Conservation (phyloP, 441 rosid species). For the Hura crepitans region DNA sequence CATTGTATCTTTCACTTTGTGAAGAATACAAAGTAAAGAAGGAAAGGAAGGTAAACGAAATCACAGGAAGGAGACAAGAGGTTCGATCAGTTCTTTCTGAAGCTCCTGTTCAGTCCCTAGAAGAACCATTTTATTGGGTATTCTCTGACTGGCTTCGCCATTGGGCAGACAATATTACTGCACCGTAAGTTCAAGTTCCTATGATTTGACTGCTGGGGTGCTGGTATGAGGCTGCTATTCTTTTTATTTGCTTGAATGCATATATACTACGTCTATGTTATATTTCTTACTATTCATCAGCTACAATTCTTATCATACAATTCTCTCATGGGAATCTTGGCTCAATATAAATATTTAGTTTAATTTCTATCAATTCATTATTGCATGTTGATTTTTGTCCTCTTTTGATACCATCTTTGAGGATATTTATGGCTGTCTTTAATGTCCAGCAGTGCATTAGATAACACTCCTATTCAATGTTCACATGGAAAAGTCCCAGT, state of each 20-base stretch:
- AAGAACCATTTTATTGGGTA: slow-evolving; percentile 72
- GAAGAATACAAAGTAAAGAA: slow-evolving; percentile 54
- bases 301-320: slow-evolving; percentile 1
- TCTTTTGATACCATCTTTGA: neutral
- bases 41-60: slow-evolving; percentile 49
- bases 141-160: slow-evolving; percentile 88
- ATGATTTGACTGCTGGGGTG: slow-evolving; percentile 11
- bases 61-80: slow-evolving; percentile 70
- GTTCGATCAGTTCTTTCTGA: slow-evolving; percentile 80
- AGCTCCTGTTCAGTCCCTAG: slow-evolving; percentile 68
- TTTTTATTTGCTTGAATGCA: slow-evolving; percentile 17
- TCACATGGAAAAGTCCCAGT: slow-evolving; percentile 75
- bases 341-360: neutral
- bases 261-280: neutral
- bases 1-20: slow-evolving; percentile 54
- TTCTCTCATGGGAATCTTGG: neutral
- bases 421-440: neutral
- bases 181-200: slow-evolving; percentile 61
- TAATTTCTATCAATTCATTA: neutral
- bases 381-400: neutral
- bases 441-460: slow-evolving; percentile 49
- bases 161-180: slow-evolving; percentile 73
- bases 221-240: slow-evolving; percentile 10
- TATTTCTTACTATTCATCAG: neutral
- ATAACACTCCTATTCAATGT: slow-evolving; percentile 77